Percentiles rank a stretch among this genome's conserved stretches.
Conservation (phyloP, 371 early-diverging fungal genomes). For the Saksenaea oblongispora region DNA sequence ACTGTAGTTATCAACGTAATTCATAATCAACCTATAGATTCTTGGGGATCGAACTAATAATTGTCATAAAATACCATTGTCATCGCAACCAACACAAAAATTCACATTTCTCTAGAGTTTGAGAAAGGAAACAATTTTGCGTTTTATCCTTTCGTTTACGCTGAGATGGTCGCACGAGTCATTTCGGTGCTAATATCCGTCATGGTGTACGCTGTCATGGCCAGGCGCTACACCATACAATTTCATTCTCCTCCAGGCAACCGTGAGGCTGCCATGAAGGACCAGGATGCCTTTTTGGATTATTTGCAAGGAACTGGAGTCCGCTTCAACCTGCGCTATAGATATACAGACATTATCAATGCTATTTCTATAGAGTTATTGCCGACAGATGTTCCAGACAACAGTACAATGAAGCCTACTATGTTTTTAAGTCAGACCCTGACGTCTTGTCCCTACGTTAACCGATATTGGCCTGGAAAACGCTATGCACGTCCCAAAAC, state of each 20-base stretch:
- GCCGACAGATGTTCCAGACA: not conserved
- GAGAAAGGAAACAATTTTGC: too few species aligned
- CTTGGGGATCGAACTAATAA: too few species aligned
- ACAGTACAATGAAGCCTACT: not conserved
- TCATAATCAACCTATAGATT: too few species aligned
- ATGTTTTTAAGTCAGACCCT: not conserved
- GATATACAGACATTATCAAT: constrained; percentile 13
- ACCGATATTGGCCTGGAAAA: constrained; percentile 14
- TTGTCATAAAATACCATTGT: too few species aligned
- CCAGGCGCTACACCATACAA: constrained; percentile 11
- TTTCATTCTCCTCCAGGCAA: constrained; percentile 10
- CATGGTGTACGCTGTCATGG: not conserved
- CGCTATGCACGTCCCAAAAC: constrained; percentile 9
- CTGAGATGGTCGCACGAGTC: not conserved
- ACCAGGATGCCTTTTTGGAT: constrained; percentile 33
- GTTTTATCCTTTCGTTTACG: too few species aligned
- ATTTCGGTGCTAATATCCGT: not conserved
- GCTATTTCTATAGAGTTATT: constrained; percentile 13
- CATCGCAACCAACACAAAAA: too few species aligned
- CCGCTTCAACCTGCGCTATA: constrained; percentile 10
- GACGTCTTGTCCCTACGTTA: constrained; percentile 3
- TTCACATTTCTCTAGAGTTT: too few species aligned
- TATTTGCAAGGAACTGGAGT: constrained; percentile 2
- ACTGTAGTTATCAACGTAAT: too few species aligned
- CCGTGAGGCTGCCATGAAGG: constrained; percentile 51